Base-by-base conservation (phyloP, 2,329 filamentous ascomycete genomes). In the Davidsoniella virescens region DNA sequence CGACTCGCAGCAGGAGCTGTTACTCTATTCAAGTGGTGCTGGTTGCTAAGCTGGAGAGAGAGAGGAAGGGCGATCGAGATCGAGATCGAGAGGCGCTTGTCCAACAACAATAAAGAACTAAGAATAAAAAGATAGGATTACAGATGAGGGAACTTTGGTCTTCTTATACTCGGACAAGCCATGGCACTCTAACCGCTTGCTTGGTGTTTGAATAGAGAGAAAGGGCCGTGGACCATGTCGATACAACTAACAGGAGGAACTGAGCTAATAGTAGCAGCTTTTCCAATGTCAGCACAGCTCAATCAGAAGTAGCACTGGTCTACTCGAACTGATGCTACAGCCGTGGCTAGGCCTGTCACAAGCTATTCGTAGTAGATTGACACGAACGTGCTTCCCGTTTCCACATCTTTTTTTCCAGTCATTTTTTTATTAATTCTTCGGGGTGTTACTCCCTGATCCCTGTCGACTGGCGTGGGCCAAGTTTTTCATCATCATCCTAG, bases 101-200 rank as follows among this genome's bases (percentile, higher is more conserved):
- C 9, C 18, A 25, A 23, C 20, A 39, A n/a, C 26, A 38, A 37
- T 26, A 18, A 23, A 25, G 20, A 23, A 42, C 9, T 9, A 42
- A 20, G 40, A 23, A 42, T 23, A 42, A 17, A 18, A 20, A 17
- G 20, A 44, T 14, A 5, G 42, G 16, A n/a, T 23, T 6, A 23
- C 18, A n/a, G 18, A 18, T 23, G 44, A 33, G 44, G 44, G 44
- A 17, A 39, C 44, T 39, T 47, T 47, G 25, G 44, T 17, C 44
- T 47, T 47, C 44, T 47, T 47, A 47, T 47, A 47, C 33, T 9
- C 33, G 16, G 6, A 16, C 36, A 18, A 37, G 36, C 44, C 33
- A 47, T 47, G 44, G 39, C 23, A 47, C 44, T 23, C 29, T 39
- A 38, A 38, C 33, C 10, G 36, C 33, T 33, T 33, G 36, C 33